A percentile compares a stretch with the other conserved stretches of the same genome.
phyloP scores from a whole-genome alignment of 2,329 filamentous ascomycete genomes.

The Drechslera avenae region DNA sequence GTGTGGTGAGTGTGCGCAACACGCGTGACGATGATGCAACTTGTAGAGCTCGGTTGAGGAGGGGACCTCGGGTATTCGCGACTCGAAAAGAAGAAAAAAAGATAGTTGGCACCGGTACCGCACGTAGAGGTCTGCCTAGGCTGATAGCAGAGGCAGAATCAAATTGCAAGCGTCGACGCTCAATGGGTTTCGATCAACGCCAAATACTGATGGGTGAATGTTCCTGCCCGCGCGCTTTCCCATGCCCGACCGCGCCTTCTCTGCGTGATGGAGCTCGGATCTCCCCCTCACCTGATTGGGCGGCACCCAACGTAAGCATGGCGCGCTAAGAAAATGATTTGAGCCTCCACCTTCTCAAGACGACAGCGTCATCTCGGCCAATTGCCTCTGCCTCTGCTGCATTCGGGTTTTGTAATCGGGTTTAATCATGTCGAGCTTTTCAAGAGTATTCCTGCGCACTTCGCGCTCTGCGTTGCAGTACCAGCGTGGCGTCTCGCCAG shows the following conservation, averaged over 20 bases:
- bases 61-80: constrained; percentile 48
- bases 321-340: constrained; percentile 43
- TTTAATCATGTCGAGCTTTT: constrained; percentile 73
- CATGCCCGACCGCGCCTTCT: constrained; percentile 1
- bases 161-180: no score
- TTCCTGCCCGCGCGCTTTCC: not conserved
- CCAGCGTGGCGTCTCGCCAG: constrained; percentile 70
- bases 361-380: constrained; percentile 31
- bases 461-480: constrained; percentile 75
- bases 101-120: no score
- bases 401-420: constrained; percentile 12
- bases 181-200: not conserved
- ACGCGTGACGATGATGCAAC: constrained; percentile 33
- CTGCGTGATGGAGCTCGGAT: constrained; percentile 19
- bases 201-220: constrained; percentile 15
- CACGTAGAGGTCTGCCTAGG: no score
- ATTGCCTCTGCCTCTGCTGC: constrained; percentile 27
- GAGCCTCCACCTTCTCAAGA: constrained; percentile 22
- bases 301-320: constrained; percentile 17
- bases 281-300: constrained; percentile 30
- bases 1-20: constrained; percentile 19
- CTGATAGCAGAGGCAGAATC: not conserved
- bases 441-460: constrained; percentile 82
- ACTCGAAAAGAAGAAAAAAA: not conserved
- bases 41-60: constrained; percentile 33